Conservation (phyloP, 441 rosid species). For the Melianthus villosus region DNA sequence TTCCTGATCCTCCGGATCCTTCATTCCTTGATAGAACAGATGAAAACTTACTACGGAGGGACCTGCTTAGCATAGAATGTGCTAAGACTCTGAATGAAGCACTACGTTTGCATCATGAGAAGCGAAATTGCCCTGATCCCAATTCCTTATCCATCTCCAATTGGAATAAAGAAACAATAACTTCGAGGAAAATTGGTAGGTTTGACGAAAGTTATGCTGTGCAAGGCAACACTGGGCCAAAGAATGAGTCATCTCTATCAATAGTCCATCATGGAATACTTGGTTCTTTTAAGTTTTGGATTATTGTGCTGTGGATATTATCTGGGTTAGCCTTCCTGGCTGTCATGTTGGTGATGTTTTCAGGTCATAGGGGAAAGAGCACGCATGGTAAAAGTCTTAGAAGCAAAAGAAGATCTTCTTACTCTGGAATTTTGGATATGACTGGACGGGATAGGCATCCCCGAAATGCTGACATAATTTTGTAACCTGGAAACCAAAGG, state of each 20-base stretch:
- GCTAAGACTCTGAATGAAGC: constrained; percentile 69
- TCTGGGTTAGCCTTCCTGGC: constrained; percentile 59
- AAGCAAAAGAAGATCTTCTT: constrained; percentile 44
- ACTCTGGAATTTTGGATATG: constrained; percentile 26
- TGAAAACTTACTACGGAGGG: constrained; percentile 31
- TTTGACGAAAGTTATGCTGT: constrained; percentile 13
- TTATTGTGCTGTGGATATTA: constrained; percentile 48
- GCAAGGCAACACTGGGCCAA: constrained; percentile 14
- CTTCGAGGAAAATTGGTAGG: constrained; percentile 42
- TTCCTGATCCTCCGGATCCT: constrained; percentile 78
- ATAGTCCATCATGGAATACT: constrained; percentile 27
- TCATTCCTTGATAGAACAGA: constrained; percentile 36
- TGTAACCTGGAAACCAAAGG: too few species aligned
- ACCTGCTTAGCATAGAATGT: constrained; percentile 88
- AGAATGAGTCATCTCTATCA: constrained; percentile 20
- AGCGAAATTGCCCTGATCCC: constrained; percentile 52
- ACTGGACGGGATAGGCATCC: too few species aligned
- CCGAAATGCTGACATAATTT: too few species aligned
- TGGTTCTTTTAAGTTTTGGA: constrained; percentile 57
- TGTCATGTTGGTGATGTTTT: constrained; percentile 41
- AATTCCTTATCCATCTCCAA: constrained; percentile 17
- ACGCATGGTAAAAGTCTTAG: constrained; percentile 40
- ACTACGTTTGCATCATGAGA: constrained; percentile 54
- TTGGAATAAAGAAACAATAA: constrained; percentile 13
- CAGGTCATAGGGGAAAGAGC: constrained; percentile 41